Evolutionary conservation across 345 rosid species (phyloP), one percentile per base, ranked within the genome.

Genomic region (Cardiospermum halicacabum): DNA sequence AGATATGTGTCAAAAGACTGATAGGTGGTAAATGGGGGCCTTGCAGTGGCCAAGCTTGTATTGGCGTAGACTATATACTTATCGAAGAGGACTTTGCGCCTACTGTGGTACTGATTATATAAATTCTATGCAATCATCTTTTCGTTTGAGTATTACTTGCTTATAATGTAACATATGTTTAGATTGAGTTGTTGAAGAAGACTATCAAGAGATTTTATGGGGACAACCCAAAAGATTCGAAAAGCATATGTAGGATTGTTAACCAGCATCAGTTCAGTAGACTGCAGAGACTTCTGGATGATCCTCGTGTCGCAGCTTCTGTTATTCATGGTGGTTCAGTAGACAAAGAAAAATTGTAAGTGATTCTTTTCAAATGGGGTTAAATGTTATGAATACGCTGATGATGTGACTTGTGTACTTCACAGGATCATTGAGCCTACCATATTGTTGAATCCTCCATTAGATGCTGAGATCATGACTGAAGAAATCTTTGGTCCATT

Each of bases 1-100:
- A 87, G 82, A 74, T 81, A 3, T 75, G 77, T 18, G 86, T 75
- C 47, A 85, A 82, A 69, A 82, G 97, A 74, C 81, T 93, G n/a
- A 69, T 75, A 3, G 92, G 86, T 45, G 98, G 82, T n/a, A 90
- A 93, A 58, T 93, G 96, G 96, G 96, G 88, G 3, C 74, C 85
- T 9, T 83, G 90, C 80, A 40, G 64, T 37, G 98, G 98, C 26
- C 98, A 93, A 77, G 88, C 91, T 51, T 93, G 98, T 65, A 77
- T 93, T 7, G 67, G 84, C 1, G 68, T 82, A 26, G 98, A 90
- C 73, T 93, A 90, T 62, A 25, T 88, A 59, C 84, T 93, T 47
- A 77, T 88, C n/a, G 94, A 89, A 74, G 70, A 80, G 63, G 73
- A 75, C 65, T 78, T 60, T 28, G 85, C 85, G 3, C 26, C 81